These are phyloP conservation scores for Cymodocea nodosa DNA, from an alignment of 116 monocot genomes.

Conservation along the genomic window DNA sequence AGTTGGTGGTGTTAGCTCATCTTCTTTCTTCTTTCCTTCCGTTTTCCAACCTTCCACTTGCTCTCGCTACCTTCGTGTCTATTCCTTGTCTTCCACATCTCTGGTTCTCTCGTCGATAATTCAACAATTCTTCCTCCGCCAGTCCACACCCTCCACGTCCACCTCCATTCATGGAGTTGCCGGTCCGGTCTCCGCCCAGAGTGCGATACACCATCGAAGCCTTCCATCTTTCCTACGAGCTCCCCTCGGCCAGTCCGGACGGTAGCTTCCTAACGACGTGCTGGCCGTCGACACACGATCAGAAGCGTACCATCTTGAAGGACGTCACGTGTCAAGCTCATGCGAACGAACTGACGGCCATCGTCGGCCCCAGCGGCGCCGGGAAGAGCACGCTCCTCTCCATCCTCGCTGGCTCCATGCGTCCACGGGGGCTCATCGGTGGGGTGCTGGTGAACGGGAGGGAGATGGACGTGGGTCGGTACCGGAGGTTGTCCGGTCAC, in stretches of 20 bases:
- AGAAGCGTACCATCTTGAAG: slow-evolving; percentile 22
- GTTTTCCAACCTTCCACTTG: background rate
- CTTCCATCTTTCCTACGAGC: slow-evolving; percentile 32
- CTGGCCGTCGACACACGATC: background rate
- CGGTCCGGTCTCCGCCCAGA: background rate
- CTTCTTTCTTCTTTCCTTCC: slow-evolving; percentile 12
- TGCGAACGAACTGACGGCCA: slow-evolving; percentile 66
- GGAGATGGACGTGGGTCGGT: slow-evolving; percentile 32
- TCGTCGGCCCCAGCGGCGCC: slow-evolving; percentile 90
- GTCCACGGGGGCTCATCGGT: slow-evolving; percentile 27
- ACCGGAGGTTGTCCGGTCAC: slow-evolving; percentile 71
- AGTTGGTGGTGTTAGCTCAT: slow-evolving; percentile 70
- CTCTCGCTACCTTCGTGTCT: background rate
- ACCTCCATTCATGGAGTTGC: slow-evolving; percentile 13
- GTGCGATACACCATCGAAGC: slow-evolving; percentile 51
- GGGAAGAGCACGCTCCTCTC: slow-evolving; percentile 91
- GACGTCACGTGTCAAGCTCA: slow-evolving; percentile 58
- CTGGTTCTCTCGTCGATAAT: background rate
- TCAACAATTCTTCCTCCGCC: slow-evolving; percentile 6
- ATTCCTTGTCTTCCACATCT: background rate
- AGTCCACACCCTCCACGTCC: background rate
- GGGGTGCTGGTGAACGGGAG: slow-evolving; percentile 53
- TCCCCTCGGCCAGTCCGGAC: slow-evolving; percentile 7
- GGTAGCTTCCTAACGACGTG: background rate
- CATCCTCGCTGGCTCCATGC: slow-evolving; percentile 44